Conservation (phyloP, 495 filamentous ascomycete species). For the Tuber microsphaerosporum region DNA sequence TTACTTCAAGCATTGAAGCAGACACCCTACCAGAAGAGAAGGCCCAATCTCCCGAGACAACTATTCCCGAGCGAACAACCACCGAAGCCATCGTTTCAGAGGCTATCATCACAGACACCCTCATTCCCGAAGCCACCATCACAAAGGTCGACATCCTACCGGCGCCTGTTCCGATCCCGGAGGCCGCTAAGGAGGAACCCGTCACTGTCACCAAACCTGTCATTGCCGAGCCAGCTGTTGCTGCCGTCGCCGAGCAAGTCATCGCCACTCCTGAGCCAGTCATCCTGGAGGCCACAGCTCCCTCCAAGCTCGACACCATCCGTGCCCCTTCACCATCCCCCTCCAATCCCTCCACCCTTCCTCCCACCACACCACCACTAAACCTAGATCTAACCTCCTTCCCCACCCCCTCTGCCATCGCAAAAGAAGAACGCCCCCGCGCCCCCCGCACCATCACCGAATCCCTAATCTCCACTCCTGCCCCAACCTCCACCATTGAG, state of each 20-base stretch:
- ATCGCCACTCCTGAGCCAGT: background rate
- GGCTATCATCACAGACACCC: background rate
- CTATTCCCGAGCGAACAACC: background rate
- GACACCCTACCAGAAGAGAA: background rate
- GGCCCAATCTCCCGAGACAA: background rate
- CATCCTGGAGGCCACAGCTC: background rate
- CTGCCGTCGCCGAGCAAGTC: background rate
- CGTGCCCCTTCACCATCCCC: background rate
- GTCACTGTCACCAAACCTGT: background rate
- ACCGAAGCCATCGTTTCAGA: background rate
- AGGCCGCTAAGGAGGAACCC: background rate
- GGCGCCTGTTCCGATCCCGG: background rate
- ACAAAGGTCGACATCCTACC: background rate
- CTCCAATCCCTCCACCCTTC: background rate
- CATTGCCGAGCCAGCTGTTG: background rate
- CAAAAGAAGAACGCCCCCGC: background rate
- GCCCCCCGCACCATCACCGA: background rate
- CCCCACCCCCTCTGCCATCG: background rate
- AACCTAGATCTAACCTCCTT: background rate
- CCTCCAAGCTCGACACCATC: background rate
- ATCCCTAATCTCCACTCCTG: background rate
- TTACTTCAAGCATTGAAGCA: background rate
- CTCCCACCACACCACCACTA: background rate
- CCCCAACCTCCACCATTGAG: background rate
- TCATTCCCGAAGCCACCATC: background rate